A percentile compares a stretch with the other conserved stretches of the same genome.
Conservation (phyloP, 2,329 filamentous ascomycete genomes). For the Atkinsonella hypoxylon region DNA sequence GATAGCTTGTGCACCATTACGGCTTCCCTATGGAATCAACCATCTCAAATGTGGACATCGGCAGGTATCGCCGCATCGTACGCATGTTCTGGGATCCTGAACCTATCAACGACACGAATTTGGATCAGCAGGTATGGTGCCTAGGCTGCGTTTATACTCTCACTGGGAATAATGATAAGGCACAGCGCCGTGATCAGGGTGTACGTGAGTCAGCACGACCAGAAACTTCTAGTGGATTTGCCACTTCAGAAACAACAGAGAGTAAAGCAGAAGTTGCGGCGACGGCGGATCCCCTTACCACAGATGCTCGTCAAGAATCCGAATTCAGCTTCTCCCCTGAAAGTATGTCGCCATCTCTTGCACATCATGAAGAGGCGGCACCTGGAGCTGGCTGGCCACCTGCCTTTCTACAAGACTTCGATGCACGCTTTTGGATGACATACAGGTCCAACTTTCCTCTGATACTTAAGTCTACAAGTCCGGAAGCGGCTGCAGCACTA, state of each 20-base stretch:
- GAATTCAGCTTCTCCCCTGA: slow-evolving; percentile 36
- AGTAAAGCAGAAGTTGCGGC: neutral
- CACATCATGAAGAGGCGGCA: slow-evolving; percentile 31
- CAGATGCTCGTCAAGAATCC: slow-evolving; percentile 26
- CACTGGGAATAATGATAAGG: slow-evolving; percentile 9
- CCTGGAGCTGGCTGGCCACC: slow-evolving; percentile 66
- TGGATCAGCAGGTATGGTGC: slow-evolving; percentile 71
- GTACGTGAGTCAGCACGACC: neutral
- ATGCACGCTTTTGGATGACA: slow-evolving; percentile 90
- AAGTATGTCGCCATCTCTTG: slow-evolving; percentile 39
- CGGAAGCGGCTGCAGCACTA: slow-evolving; percentile 57
- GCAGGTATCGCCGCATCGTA: slow-evolving; percentile 67
- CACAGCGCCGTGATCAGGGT: neutral
- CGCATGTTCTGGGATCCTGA: slow-evolving; percentile 90
- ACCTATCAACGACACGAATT: slow-evolving; percentile 62
- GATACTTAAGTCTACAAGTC: slow-evolving; percentile 69
- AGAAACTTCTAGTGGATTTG: neutral
- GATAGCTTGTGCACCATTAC: neutral
- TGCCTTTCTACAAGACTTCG: slow-evolving; percentile 82
- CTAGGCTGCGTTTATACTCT: slow-evolving; percentile 46
- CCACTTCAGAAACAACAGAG: neutral
- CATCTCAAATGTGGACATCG: slow-evolving; percentile 54
- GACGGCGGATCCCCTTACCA: slow-evolving; percentile 7
- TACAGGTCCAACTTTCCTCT: slow-evolving; percentile 78
- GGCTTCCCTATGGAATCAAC: slow-evolving; percentile 21